These are phyloP conservation scores for Fusarium nelsonii DNA, from an alignment of 2,329 filamentous ascomycete species.

Conservation along the genomic window DNA sequence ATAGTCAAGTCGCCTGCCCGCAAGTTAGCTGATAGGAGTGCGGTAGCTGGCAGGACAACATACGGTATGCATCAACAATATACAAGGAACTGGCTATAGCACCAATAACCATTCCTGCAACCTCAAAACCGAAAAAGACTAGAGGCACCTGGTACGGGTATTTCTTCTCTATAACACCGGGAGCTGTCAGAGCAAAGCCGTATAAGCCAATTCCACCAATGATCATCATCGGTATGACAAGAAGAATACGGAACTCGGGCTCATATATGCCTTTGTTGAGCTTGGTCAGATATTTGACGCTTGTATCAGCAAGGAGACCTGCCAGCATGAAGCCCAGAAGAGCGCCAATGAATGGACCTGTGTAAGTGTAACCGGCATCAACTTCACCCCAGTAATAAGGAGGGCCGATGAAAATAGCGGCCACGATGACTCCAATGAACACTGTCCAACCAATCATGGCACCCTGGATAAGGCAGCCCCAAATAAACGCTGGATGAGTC, in stretches of 20 bases:
- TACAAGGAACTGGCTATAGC: constrained; percentile 89
- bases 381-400: constrained; percentile 86
- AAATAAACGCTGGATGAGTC: constrained; percentile 86
- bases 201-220: constrained; percentile 83
- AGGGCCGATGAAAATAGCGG: constrained; percentile 83
- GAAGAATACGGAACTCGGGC: constrained; percentile 87
- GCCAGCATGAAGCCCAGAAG: constrained; percentile 81
- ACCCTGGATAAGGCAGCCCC: constrained; percentile 84
- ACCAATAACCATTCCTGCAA: constrained; percentile 91
- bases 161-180: constrained; percentile 64
- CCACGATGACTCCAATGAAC: constrained; percentile 86
- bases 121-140: constrained; percentile 85
- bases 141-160: constrained; percentile 82
- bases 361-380: constrained; percentile 87
- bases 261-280: constrained; percentile 87
- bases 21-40: not conserved
- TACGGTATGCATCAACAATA: constrained; percentile 91
- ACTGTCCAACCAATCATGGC: constrained; percentile 96
- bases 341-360: constrained; percentile 86
- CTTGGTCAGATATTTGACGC: constrained; percentile 76
- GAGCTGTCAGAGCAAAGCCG: constrained; percentile 82
- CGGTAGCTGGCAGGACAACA: constrained; percentile 50
- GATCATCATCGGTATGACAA: constrained; percentile 85
- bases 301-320: constrained; percentile 79
- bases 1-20: constrained; percentile 78